Base-by-base conservation (phyloP, 495 filamentous ascomycete species). In the Hapsidospora chrysogenum region DNA sequence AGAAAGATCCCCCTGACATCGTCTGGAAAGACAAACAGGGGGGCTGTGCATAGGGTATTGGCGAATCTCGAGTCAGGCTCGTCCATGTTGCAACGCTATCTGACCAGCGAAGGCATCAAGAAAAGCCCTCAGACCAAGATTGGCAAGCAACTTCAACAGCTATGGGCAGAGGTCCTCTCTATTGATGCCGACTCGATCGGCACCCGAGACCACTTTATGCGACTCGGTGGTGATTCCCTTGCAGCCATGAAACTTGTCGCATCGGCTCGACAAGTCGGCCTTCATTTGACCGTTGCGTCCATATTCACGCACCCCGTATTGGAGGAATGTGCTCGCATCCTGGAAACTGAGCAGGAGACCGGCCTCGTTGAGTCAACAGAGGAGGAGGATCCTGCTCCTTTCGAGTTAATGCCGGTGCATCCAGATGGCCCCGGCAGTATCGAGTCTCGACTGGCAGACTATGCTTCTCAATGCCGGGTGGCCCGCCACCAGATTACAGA, bases 181-280 rank as follows among this genome's bases (percentile, higher is more conserved):
- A n/a, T 34, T n/a, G 31, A 34, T 17, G 13, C 31, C 3, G 3
- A n/a, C 31, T n/a, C 13, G 3, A 34, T 34, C 18, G 17, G 31
- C 17, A 23, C 31, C 13, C n/a, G 11, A 23, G 23, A 29, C 28
- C 49, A 36, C 44, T 63, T 63, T 42, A 55, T 62, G 35, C 37
- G 40, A 1, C 33, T 62, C 14, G 60, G 60, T 3, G 60, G 60
- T 15, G 55, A 62, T 35, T 57, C 53, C 9, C 42, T 63, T 10
- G 35, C 29, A 11, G 56, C 56, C 0, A 60, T 65, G 53, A 41
- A 43, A 36, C 39, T 63, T 1, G 53, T 49, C 9, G 51, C 53
- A 5, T 53, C 52, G 2, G 49, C 49, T 5, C 36, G 44, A 17
- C n/a, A 35, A 4, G 27, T 41, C 9, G 37, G 37, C 0, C 15